phyloP scores from a whole-genome alignment of 257 asterid species.

The Cynanchum wilfordii region DNA sequence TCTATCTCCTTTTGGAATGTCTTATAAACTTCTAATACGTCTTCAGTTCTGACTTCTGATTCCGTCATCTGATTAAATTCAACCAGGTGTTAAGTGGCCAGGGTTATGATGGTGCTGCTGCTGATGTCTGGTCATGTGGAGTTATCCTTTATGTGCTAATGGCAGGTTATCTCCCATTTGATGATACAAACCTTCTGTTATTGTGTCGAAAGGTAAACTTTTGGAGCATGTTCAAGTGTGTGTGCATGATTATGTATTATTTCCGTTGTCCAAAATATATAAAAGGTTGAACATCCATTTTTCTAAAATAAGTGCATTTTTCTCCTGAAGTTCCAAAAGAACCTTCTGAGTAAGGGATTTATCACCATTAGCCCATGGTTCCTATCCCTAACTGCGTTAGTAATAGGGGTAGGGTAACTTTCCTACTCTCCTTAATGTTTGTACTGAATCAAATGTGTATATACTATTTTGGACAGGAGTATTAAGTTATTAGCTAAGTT shows the following conservation, averaged over 20 bases:
- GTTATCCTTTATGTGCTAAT: constrained; percentile 79
- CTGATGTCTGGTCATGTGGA: constrained; percentile 98
- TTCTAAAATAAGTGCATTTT: too few species aligned
- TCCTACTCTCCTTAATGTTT: background rate
- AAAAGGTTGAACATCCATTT: background rate
- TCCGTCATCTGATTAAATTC: background rate
- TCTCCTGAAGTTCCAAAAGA: background rate
- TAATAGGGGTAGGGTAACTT: background rate
- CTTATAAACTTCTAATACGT: background rate
- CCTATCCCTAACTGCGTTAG: background rate
- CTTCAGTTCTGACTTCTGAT: background rate
- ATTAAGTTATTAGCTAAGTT: background rate
- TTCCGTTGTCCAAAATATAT: too few species aligned
- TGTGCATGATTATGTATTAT: background rate
- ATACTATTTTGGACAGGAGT: background rate
- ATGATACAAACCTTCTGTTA: constrained; percentile 64
- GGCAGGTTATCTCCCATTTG: constrained; percentile 91
- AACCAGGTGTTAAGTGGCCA: constrained; percentile 64
- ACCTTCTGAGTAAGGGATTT: background rate
- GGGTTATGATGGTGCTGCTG: constrained; percentile 97
- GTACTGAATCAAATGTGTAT: background rate
- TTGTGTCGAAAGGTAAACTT: constrained; percentile 62
- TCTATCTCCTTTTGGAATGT: background rate
- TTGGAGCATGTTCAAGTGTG: background rate
- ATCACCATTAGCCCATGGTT: background rate